These are phyloP conservation scores for Xylaria intraflava DNA, from an alignment of 495 filamentous ascomycete species.

Conservation along the genomic window DNA sequence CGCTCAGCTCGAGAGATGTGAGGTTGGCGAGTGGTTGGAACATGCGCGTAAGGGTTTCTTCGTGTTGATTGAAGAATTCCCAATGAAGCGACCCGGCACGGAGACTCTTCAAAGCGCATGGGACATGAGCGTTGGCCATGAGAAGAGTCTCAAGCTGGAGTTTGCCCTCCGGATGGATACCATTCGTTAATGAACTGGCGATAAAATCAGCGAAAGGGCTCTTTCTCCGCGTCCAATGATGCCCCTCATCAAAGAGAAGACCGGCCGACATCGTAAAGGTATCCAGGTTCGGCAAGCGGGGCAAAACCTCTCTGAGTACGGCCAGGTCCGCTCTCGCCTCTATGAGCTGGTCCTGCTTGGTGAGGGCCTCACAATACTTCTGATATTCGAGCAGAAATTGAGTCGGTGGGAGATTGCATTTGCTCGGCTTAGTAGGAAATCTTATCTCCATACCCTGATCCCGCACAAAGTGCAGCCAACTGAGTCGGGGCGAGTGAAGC, in stretches of 20 bases:
- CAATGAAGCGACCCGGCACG: neutral
- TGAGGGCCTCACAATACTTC: neutral
- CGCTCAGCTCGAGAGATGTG: slow-evolving; percentile 2
- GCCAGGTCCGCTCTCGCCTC: neutral
- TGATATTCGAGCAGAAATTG: slow-evolving; percentile 1
- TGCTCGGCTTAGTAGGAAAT: neutral
- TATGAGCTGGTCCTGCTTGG: neutral
- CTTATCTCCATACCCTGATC: neutral
- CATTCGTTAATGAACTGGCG: neutral
- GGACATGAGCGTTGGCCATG: neutral
- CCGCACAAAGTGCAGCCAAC: slow-evolving; percentile 4
- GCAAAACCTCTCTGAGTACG: slow-evolving; percentile 3
- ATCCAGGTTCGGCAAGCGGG: slow-evolving; percentile 2
- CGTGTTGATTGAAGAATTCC: slow-evolving; percentile 2
- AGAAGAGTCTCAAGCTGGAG: slow-evolving; percentile 1
- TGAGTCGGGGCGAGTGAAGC: neutral
- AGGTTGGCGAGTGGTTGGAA: slow-evolving; percentile 10
- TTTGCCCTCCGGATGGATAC: slow-evolving; percentile 5
- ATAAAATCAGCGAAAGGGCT: neutral
- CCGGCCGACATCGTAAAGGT: neutral
- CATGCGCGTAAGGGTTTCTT: neutral
- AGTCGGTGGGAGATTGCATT: neutral
- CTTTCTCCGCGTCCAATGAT: neutral
- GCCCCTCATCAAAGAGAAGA: neutral
- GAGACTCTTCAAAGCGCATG: neutral